Conservation (phyloP, 139 green algal genomes). For the Haematococcus lacustris region DNA sequence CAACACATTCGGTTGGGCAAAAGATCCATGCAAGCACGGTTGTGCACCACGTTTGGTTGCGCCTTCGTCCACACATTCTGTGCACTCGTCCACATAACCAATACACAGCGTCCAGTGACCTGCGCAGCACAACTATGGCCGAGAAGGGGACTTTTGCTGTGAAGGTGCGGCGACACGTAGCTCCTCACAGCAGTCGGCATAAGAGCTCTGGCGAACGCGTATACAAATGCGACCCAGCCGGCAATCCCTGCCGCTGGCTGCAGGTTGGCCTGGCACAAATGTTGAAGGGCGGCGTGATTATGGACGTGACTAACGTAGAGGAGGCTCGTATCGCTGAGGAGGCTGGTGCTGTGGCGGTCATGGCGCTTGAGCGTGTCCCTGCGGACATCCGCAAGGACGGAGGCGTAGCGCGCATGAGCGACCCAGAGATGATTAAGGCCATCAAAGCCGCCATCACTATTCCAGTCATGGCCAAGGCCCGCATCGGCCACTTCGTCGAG, state of each 20-base stretch:
- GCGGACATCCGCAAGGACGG: conserved; percentile 95
- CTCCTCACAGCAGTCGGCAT: too few relatives aligned
- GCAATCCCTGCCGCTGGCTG: neutral
- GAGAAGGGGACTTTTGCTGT: too few relatives aligned
- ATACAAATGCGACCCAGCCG: too few relatives aligned
- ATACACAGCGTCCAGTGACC: too few relatives aligned
- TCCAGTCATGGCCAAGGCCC: conserved; percentile 98
- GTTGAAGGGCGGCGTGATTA: conserved; percentile 99
- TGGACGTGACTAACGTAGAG: conserved; percentile 97
- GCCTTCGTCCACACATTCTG: too few relatives aligned
- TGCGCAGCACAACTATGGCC: too few relatives aligned
- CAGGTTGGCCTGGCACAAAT: conserved; percentile 97
- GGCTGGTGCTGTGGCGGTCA: conserved; percentile 95
- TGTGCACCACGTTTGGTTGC: too few relatives aligned
- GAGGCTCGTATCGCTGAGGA: conserved; percentile 98
- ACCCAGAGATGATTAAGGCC: conserved; percentile 90
- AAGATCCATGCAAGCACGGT: too few relatives aligned
- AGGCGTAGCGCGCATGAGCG: conserved; percentile 94
- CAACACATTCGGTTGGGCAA: too few relatives aligned
- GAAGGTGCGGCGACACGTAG: too few relatives aligned
- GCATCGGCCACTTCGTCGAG: conserved; percentile 99
- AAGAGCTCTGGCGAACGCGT: too few relatives aligned
- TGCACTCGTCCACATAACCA: too few relatives aligned
- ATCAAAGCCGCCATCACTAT: conserved; percentile 97
- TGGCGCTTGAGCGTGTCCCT: conserved; percentile 96